A percentile compares a stretch with the other conserved stretches of the same genome.
Conservation (phyloP, 495 filamentous ascomycete genomes). For the Aspergillus conjunctus region DNA sequence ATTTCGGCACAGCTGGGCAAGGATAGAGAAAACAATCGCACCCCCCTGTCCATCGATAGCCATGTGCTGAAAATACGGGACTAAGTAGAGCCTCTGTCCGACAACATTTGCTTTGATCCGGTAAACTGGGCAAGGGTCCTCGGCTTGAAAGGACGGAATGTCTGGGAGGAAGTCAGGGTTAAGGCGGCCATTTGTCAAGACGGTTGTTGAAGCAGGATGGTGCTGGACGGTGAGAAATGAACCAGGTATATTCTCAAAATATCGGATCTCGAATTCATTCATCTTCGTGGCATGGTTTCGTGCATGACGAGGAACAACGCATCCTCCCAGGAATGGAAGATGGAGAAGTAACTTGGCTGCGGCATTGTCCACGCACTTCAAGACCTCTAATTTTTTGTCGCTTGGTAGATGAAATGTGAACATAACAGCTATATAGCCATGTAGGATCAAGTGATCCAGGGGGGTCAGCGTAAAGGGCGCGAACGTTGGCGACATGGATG, state of each 20-base stretch:
- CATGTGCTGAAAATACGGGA: background rate
- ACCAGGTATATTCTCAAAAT: background rate
- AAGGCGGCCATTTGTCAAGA: background rate
- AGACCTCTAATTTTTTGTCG: background rate
- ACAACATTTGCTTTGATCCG: background rate
- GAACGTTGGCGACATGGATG: background rate
- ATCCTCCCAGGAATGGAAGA: background rate
- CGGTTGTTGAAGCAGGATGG: background rate
- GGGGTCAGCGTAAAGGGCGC: background rate
- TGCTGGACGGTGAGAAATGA: background rate
- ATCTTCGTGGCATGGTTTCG: too few relatives aligned
- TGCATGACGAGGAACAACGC: background rate
- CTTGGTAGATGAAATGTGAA: background rate
- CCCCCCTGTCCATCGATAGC: background rate
- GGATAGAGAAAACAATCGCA: background rate
- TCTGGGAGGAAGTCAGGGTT: background rate
- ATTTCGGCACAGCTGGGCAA: background rate
- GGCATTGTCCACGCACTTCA: background rate
- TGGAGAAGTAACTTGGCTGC: background rate
- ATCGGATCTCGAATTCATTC: background rate
- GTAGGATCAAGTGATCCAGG: background rate
- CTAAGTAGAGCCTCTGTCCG: background rate
- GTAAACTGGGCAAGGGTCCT: background rate
- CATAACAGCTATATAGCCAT: background rate
- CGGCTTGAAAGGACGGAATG: too few relatives aligned